Evolutionary conservation across 2,329 filamentous ascomycete genomes (phyloP).

Genomic region (Thielaviopsis ethacetica): DNA sequence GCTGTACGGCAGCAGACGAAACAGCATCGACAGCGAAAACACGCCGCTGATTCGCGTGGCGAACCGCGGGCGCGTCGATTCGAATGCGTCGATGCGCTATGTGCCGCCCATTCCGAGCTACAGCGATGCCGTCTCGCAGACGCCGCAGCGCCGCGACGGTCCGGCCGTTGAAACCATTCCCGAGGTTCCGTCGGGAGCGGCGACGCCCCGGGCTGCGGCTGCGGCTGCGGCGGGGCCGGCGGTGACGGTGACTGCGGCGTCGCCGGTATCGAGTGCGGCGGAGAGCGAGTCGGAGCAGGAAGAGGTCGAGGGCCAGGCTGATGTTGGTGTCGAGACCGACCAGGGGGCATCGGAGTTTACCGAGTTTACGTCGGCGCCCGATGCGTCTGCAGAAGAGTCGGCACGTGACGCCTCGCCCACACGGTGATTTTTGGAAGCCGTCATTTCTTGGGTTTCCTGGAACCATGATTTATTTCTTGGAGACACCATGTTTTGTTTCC

Average conservation of each 20-base stretch:
- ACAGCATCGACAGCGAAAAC: conserved; percentile 40
- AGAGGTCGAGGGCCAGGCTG: neutral
- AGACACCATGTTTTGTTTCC: neutral
- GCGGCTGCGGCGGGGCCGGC: neutral
- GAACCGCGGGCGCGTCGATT: conserved; percentile 34
- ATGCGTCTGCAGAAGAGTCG: neutral
- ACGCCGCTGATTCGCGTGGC: conserved; percentile 34
- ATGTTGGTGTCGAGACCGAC: too few species aligned
- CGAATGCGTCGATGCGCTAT: conserved; percentile 25
- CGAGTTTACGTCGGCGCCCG: conserved; percentile 5
- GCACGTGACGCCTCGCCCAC: neutral
- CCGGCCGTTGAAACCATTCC: conserved; percentile 3
- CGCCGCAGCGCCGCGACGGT: conserved; percentile 14
- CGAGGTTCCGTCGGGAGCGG: conserved; percentile 1
- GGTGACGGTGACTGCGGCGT: neutral
- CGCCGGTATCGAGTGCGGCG: neutral
- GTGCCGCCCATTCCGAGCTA: conserved; percentile 66
- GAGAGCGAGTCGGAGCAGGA: neutral
- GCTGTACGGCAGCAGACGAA: conserved; percentile 29
- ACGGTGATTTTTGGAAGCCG: neutral
- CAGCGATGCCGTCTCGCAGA: conserved; percentile 52
- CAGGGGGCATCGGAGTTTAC: conserved; percentile 4
- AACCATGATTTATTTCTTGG: neutral
- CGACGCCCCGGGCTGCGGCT: neutral
- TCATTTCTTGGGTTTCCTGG: neutral